Evolutionary conservation across 2,329 filamentous ascomycete species (phyloP), one percentile per base, ranked within the genome.

Genomic region (Scedosporium minutisporum): DNA sequence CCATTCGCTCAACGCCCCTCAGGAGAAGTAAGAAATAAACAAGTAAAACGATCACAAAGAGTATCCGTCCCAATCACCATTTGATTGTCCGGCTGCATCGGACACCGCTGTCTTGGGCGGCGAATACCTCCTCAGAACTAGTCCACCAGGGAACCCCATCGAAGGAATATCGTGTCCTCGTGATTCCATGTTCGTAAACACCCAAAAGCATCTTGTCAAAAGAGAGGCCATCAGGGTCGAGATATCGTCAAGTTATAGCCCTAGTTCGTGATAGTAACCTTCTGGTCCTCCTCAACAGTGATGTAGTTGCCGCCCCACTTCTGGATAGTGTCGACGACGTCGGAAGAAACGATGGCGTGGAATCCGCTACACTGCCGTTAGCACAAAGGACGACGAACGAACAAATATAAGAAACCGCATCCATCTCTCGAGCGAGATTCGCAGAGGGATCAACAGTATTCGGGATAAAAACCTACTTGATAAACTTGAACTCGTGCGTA

Each of bases 271-370:
- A 79, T 78, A 12, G 83, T 79, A 59, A 95, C 82, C 27, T 87
- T 75, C 70, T 88, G 78, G 70, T 96, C 91, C 69, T 93, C 86
- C 75, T 96, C 92, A 65, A 97, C 85, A 64, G 77, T 72, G 21
- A 72, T 67, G 53, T 80, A 73, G 38, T 76, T 72, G 62, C 78
- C 77, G 64, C 86, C 85, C 76, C 84, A 79, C 1, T 84, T 77
- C 67, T 87, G 82, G 33, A 96, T 82, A 4, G 80, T 80, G 64
- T 90, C 81, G 63, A 96, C 79, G 21, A 86, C 82, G 68, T 86
- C 85, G 63, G 84, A 83, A 1, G 91, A 86, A 41, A 88, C 87
- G 66, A 88, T 85, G 60, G 88, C 89, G 38, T 90, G 85, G 72
- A 96, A 95, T 57, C 88, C 91, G 77, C 90, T 95, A 65, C 29